phyloP scores from a whole-genome alignment of 2,329 filamentous ascomycete species.

The Didymella pomorum region DNA sequence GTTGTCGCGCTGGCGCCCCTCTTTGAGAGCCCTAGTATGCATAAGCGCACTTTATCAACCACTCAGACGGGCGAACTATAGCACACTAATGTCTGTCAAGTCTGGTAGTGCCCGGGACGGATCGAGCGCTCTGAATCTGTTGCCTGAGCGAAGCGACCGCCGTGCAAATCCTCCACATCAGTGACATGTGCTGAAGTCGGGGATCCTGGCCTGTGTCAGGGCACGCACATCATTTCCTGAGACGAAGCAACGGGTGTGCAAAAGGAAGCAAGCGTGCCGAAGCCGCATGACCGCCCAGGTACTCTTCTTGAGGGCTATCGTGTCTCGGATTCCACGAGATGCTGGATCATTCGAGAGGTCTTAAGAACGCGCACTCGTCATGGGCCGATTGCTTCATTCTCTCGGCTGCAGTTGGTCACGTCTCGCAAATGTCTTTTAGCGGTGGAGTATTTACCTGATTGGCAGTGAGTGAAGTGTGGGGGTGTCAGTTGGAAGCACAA shows the following conservation, averaged over 20 bases:
- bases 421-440: constrained; percentile 29
- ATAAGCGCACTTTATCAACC: constrained; percentile 39
- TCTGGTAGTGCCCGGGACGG: constrained; percentile 39
- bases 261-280: constrained; percentile 18
- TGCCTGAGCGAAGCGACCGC: constrained; percentile 45
- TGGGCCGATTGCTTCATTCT: constrained; percentile 29
- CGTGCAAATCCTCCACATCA: constrained; percentile 20
- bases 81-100: constrained; percentile 31
- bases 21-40: constrained; percentile 28
- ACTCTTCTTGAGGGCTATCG: constrained; percentile 13
- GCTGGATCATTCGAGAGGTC: constrained; percentile 19
- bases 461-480: constrained; percentile 21
- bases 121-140: constrained; percentile 38
- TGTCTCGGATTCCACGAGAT: constrained; percentile 26
- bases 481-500: constrained; percentile 21
- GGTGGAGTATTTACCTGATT: constrained; percentile 35
- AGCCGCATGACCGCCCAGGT: constrained; percentile 22
- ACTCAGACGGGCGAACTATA: constrained; percentile 29
- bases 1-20: constrained; percentile 32
- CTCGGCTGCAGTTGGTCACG: constrained; percentile 35
- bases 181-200: constrained; percentile 15
- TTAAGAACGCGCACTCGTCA: constrained; percentile 19
- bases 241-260: constrained; percentile 14
- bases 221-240: constrained; percentile 14
- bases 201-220: constrained; percentile 24